phyloP scores from a whole-genome alignment of 768 basidiomycete species.

The Auriculariales sp. region DNA sequence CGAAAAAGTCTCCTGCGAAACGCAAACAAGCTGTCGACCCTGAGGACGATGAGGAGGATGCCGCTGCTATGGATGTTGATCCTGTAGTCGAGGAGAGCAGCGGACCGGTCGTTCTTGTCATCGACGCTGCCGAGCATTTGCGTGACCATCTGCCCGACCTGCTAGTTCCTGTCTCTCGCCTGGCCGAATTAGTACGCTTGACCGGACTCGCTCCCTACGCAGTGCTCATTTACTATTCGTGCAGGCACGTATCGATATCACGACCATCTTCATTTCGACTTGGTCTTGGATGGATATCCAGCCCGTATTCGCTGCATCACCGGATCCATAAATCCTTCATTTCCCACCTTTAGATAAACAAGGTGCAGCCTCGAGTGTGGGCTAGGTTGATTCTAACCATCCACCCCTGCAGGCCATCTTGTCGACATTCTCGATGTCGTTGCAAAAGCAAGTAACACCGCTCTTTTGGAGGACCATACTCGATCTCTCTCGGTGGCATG shows the following conservation, averaged over 20 bases:
- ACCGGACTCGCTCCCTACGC: not conserved
- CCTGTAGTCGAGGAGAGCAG: not conserved
- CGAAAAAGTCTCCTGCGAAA: not conserved
- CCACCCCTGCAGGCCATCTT: not conserved
- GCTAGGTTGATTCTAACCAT: slow-evolving; percentile 11
- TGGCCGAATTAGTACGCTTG: not conserved
- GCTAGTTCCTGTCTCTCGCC: not conserved
- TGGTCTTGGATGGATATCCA: slow-evolving; percentile 57
- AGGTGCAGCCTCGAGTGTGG: slow-evolving; percentile 20
- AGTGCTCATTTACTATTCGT: not conserved
- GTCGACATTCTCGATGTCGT: not conserved
- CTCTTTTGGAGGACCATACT: slow-evolving; percentile 32
- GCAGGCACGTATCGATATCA: slow-evolving; percentile 44
- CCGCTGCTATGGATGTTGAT: not conserved
- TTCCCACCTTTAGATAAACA: slow-evolving; percentile 38
- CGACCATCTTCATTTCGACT: slow-evolving; percentile 47
- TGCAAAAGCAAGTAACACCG: slow-evolving; percentile 9
- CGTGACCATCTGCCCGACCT: not conserved
- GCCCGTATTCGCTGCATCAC: slow-evolving; percentile 53
- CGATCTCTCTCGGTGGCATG: slow-evolving; percentile 30
- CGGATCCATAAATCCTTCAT: slow-evolving; percentile 57
- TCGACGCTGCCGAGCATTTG: not conserved
- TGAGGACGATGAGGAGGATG: not conserved
- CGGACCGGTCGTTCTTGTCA: slow-evolving; percentile 16
- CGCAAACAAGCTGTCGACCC: not conserved